Evolutionary conservation across 2,329 filamentous ascomycete genomes (phyloP).

Genomic region (Paecilomyces dactylethromorphus): DNA sequence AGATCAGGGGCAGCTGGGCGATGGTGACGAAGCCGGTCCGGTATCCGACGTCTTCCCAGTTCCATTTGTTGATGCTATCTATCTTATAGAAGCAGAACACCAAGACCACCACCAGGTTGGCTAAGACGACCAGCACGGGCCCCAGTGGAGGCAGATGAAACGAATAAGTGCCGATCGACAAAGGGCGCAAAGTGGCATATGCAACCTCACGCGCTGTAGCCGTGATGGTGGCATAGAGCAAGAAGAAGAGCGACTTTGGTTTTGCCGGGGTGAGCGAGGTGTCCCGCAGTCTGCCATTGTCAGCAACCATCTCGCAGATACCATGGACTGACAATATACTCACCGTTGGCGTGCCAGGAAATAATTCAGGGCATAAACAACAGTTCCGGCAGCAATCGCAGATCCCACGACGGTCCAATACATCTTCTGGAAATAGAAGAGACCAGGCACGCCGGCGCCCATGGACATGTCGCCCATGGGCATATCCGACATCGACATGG

Average conservation of each 20-base stretch:
- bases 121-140: conserved; percentile 24
- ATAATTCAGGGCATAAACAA: conserved; percentile 40
- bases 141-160: conserved; percentile 35
- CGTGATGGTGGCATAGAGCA: conserved; percentile 46
- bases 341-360: conserved; percentile 46
- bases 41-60: conserved; percentile 52
- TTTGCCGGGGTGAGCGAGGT: conserved; percentile 42
- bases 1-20: conserved; percentile 49
- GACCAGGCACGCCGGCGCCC: conserved; percentile 36
- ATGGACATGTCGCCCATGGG: conserved; percentile 35
- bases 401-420: conserved; percentile 47
- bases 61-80: conserved; percentile 42
- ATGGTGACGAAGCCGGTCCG: conserved; percentile 49
- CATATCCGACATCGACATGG: conserved; percentile 19
- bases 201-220: conserved; percentile 49
- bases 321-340: conserved; percentile 4
- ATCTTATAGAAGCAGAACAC: conserved; percentile 52
- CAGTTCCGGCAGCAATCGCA: conserved; percentile 26
- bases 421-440: conserved; percentile 44
- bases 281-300: conserved; percentile 38
- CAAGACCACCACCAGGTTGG: conserved; percentile 46
- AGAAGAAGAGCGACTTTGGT: conserved; percentile 45
- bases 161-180: conserved; percentile 24
- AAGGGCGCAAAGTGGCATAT: conserved; percentile 37
- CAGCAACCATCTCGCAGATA: not conserved